Evolutionary conservation across 2,329 filamentous ascomycete species (phyloP), one percentile per base, ranked within the genome.

Genomic region (Sodiomyces alkalinus): DNA sequence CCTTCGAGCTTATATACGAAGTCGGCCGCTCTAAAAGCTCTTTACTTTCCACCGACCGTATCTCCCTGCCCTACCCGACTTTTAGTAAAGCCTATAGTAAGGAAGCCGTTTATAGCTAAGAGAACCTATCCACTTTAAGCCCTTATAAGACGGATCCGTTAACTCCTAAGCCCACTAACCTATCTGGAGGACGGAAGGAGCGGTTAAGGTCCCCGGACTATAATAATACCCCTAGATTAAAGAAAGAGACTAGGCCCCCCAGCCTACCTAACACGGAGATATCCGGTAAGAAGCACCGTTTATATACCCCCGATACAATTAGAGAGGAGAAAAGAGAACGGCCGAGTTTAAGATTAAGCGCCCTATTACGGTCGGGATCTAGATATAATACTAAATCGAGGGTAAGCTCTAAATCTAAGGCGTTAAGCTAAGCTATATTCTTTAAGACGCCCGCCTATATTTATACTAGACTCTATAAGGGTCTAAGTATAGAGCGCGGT

Each of bases 41-140:
- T 14, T 35, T 55, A 14, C 48, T 52, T 24, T 55, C 49, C 34
- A 47, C 42, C 27, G 58, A 64, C 29, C 61, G 62, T 17, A 48
- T 60, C 19, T 67, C 64, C 35, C 47, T 80, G 22, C 77, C 81
- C 6, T 92, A 93, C 47, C 82, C 85, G 2, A 65, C 67, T 8
- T 83, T 92, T 52, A 90, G 80, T 55, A 94, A 92, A 55, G 80
- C 80, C 9, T 82, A 92, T 51, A 92, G 83, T 61, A 90, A 85
- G 52, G 87, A 94, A 56, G 71, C 74, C 24, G 70, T 93, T 30
- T 64, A 71, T 38, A 75, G 71, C 45, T 61, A 60, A 29, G 68
- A 74, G 25, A 62, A 69, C 29, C 39, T 68, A 26, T 47, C 52
- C 15, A 39, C 41, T 22, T 46, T 44, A 27, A 51, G 31, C 42